These are phyloP conservation scores for Pisolithus albus DNA, from an alignment of 768 basidiomycete species.

Conservation along the genomic window DNA sequence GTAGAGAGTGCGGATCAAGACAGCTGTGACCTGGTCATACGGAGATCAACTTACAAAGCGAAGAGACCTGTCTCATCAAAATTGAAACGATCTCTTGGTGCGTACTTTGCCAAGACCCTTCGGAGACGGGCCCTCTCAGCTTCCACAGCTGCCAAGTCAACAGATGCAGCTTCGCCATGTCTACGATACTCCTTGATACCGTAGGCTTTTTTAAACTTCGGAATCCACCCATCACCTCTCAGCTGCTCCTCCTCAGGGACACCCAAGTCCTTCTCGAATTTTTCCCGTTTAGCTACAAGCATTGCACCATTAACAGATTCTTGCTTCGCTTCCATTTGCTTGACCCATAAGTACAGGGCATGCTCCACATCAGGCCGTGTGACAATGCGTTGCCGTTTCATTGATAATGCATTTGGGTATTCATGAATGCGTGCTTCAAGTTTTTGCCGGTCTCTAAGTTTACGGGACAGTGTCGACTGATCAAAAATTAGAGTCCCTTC, in stretches of 20 bases:
- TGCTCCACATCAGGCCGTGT: slow-evolving; percentile 29
- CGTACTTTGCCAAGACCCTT: neutral
- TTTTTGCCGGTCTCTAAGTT: slow-evolving; percentile 1
- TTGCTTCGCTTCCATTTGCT: slow-evolving; percentile 3
- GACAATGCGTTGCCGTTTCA: slow-evolving; percentile 25
- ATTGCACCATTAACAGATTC: slow-evolving; percentile 3
- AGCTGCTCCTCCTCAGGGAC: slow-evolving; percentile 3
- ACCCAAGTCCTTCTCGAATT: slow-evolving; percentile 1
- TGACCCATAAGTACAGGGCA: slow-evolving; percentile 26
- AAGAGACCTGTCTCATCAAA: too few species aligned
- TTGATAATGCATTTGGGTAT: slow-evolving; percentile 21
- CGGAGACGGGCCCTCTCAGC: neutral
- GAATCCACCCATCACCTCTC: too few species aligned
- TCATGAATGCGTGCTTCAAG: neutral
- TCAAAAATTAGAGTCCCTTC: slow-evolving; percentile 2
- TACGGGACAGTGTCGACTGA: neutral
- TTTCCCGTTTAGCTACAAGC: neutral
- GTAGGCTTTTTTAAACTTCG: slow-evolving; percentile 1
- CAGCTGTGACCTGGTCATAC: neutral
- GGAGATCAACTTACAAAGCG: slow-evolving; percentile 5
- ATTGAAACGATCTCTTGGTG: neutral
- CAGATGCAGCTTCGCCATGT: neutral
- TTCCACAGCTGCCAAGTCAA: neutral
- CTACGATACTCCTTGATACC: neutral
- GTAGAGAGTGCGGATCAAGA: neutral